Conservation (phyloP, 1,284 basidiomycete genomes). For the Ceratobasidium sp. region DNA sequence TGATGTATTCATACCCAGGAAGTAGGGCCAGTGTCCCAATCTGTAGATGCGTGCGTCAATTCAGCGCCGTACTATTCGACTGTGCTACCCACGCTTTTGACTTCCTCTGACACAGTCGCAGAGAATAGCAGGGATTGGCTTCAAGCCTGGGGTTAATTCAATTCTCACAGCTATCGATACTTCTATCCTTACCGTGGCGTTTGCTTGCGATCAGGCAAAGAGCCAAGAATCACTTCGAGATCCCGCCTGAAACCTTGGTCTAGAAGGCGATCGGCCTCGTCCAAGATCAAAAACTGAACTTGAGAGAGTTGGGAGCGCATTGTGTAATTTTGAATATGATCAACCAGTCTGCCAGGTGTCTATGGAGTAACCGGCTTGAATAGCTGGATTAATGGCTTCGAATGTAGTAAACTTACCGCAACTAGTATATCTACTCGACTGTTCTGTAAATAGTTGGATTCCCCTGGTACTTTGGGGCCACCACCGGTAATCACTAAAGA, state of each 20-base stretch:
- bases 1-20: constrained; percentile 64
- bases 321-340: constrained; percentile 53
- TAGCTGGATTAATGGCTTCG: background rate
- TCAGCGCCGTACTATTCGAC: background rate
- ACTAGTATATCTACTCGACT: constrained; percentile 47
- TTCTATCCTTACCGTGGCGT: constrained; percentile 48
- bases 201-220: constrained; percentile 65
- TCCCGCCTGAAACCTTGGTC: constrained; percentile 97
- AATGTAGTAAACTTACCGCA: constrained; percentile 30
- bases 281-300: constrained; percentile 71
- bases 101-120: constrained; percentile 54
- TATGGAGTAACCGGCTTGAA: background rate
- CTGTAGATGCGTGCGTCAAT: background rate
- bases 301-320: constrained; percentile 48
- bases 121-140: constrained; percentile 57
- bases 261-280: constrained; percentile 94
- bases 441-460: constrained; percentile 49
- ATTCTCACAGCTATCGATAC: constrained; percentile 50
- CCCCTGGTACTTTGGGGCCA: constrained; percentile 54
- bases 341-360: constrained; percentile 57
- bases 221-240: constrained; percentile 75
- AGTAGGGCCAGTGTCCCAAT: constrained; percentile 50
- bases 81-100: constrained; percentile 52
- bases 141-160: constrained; percentile 44
- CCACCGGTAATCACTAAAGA: constrained; percentile 53